phyloP scores from a whole-genome alignment of 306 rosid species.

The Sindora glabra region DNA sequence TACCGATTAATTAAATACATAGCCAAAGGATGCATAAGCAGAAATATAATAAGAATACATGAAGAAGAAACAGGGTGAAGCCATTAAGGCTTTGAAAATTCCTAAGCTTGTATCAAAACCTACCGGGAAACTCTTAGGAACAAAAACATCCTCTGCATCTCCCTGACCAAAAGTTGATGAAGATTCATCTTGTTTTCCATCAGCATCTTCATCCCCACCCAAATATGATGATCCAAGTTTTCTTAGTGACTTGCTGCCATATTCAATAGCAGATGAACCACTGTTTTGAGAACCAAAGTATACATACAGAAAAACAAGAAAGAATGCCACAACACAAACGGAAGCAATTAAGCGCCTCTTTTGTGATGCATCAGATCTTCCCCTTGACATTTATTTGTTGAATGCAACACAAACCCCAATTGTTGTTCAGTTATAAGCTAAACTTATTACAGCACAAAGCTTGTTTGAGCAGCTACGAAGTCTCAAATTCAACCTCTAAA shows the following conservation, averaged over 20 bases:
- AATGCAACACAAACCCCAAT: background rate
- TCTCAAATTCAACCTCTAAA: constrained; percentile 12
- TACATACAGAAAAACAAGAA: constrained; percentile 27
- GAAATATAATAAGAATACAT: background rate
- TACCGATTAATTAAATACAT: background rate
- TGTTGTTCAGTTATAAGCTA: background rate
- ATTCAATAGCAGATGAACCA: constrained; percentile 22
- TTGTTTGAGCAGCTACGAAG: constrained; percentile 21
- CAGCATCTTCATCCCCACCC: constrained; percentile 28
- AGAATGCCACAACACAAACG: constrained; percentile 14
- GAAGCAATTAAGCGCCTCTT: constrained; percentile 38
- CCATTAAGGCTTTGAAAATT: too few species aligned
- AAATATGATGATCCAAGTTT: constrained; percentile 34
- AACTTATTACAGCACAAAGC: constrained; percentile 12
- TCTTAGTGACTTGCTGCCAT: constrained; percentile 33
- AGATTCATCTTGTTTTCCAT: constrained; percentile 27
- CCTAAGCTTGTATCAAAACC: background rate
- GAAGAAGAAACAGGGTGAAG: background rate
- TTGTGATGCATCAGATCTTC: constrained; percentile 32
- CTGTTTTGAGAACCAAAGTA: constrained; percentile 22
- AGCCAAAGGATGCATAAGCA: background rate
- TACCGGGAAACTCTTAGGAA: constrained; percentile 31
- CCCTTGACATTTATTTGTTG: constrained; percentile 34
- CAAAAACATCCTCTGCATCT: constrained; percentile 18
- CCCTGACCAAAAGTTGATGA: constrained; percentile 8